Base-by-base conservation (phyloP, 345 rosid genomes). In the Mangifera indica region DNA sequence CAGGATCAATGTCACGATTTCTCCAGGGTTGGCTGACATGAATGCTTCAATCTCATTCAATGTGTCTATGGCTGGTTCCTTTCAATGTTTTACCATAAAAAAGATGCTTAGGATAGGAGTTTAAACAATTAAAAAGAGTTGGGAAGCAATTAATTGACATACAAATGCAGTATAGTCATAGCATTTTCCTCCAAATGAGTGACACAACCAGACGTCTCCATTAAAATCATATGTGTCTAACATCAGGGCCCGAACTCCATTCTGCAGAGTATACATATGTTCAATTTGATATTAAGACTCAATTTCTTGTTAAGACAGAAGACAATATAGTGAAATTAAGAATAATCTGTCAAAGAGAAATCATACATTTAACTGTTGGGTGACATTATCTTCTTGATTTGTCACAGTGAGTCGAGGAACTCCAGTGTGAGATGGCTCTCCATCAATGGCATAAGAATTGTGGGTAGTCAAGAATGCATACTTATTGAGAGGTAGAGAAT, bases 181-280 rank as follows among this genome's bases (percentile, higher is more conserved):
- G 37, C 96, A 90, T 18, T 86, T 54, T 57, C 88, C 87, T 8
- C 83, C 82, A 66, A 76, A 80, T 5, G 89, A 88, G 84, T 90
- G 92, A 65, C 96, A 90, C 68, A 88, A 32, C 96, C 96, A 90
- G 21, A 88, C 80, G 37, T 84, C 89, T 67, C 85, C 92, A 3
- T 77, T 73, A 32, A 85, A 90, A 78, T 88, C 92, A 44, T 90
- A 90, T 0, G 91, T 84, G 70, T 90, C 96, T 1, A 88, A 87
- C 92, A 86, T 88, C 74, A 90, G 73, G 44, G 72, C 91, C 37
- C 91, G 80, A 55, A 68, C 96, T 80, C 96, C 96, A 69, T 86
- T 88, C 96, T 90, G 56, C 45, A 69, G 1, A 10, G 66, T 32
- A 42, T 0, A 11, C 0, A 44, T 44, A 40, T 3, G 24, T 59